Base-by-base conservation (phyloP, 106 monocot genomes). In the Triglochin maritima region DNA sequence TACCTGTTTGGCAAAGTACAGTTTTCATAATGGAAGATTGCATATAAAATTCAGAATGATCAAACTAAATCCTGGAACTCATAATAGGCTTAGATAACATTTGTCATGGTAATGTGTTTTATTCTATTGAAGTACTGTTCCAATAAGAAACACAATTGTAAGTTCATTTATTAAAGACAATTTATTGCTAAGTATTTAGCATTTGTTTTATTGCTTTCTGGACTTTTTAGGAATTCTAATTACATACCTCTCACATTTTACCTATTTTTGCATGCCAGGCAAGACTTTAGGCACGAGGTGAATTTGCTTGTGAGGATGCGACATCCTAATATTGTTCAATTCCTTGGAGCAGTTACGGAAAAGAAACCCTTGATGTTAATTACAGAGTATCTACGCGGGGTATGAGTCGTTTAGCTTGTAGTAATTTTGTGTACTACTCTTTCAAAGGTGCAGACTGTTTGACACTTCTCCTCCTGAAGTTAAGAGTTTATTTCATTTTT, bases 241-340 rank as follows among this genome's bases (percentile, higher is more conserved):
- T 29, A 29, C 29, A 29, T 29, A 29, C 29, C 29, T 29, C 29
- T 29, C 29, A 29, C 29, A 29, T 29, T 0, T 17, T 64, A 12
- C 6, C 8, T 66, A 17, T 41, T 53, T 17, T n/a, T 17, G 29
- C 47, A 51, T 10, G 85, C 63, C 87, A 96, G 96, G 50, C 88
- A 88, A 78, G 96, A 91, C 67, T 96, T 96, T 66, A 83, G 91
- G 80, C 91, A 96, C 65, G 96, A 96, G 80, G 96, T 96, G 5
- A 88, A 88, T 73, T 88, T 96, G 81, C 68, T 96, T 52, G 90
- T 96, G 65, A 96, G 88, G 76, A 73, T 96, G 73, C 71, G 95
- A 3, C 95, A 96, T 81, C 95, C 90, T 57, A 96, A 96, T 72
- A 86, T 96, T 61, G 95, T 96, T 16, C 95, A 96, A 60, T 90